Conservation (phyloP, 768 basidiomycete species). For the Tylopilus plumbeoviolaceoides region DNA sequence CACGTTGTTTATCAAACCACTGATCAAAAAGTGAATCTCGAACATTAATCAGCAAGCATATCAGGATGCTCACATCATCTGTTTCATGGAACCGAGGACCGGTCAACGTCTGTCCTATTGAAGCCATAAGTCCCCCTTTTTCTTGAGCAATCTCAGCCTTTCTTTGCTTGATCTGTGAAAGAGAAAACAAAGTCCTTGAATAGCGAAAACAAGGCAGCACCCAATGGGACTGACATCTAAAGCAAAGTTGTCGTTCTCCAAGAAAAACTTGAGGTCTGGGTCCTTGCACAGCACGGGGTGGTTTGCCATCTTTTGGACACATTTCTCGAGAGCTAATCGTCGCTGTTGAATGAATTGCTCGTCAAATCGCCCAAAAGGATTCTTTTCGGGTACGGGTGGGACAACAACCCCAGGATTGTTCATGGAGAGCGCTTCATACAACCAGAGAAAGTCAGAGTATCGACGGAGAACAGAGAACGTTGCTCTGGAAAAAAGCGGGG, state of each 20-base stretch:
- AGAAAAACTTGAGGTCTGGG: slow-evolving; percentile 79
- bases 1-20: slow-evolving; percentile 91
- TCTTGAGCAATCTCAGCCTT: slow-evolving; percentile 75
- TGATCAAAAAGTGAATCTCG: slow-evolving; percentile 28
- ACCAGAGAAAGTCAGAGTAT: slow-evolving; percentile 97
- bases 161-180: slow-evolving; percentile 75
- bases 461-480: slow-evolving; percentile 93
- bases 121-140: slow-evolving; percentile 69
- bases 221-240: slow-evolving; percentile 63
- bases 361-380: slow-evolving; percentile 88
- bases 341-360: slow-evolving; percentile 88
- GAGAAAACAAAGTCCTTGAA: background rate
- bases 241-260: slow-evolving; percentile 90
- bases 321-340: slow-evolving; percentile 79
- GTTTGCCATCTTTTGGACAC: slow-evolving; percentile 87
- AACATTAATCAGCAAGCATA: background rate
- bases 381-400: slow-evolving; percentile 95
- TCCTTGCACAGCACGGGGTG: slow-evolving; percentile 91
- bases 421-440: slow-evolving; percentile 79
- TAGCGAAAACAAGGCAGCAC: background rate
- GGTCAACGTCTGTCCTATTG: slow-evolving; percentile 72
- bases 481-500: slow-evolving; percentile 76
- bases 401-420: slow-evolving; percentile 98
- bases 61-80: slow-evolving; percentile 58
- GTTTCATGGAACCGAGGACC: slow-evolving; percentile 85